Evolutionary conservation across 768 basidiomycete species (phyloP), one percentile per base, ranked within the genome.

Genomic region (Leccinum ochraceum): DNA sequence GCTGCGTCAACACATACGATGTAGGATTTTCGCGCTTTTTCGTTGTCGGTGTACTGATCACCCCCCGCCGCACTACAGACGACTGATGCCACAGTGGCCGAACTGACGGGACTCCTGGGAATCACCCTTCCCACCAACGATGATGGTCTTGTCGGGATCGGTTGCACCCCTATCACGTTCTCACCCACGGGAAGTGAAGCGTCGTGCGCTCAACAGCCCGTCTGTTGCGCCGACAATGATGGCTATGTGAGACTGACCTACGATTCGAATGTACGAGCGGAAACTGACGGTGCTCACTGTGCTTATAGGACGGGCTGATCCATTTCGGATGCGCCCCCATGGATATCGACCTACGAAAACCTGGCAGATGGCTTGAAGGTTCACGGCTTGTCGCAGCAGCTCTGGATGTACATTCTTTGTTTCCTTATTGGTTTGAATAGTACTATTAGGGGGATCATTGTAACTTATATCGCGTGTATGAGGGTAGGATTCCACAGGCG

Each of bases 211-310:
- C 37, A 59, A 22, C 54, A 71, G 37, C 20, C 69, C 0, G 63
- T 70, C 32, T 69, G 69, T 24, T 69, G 68, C 55, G 57, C 36
- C 4, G 53, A 44, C n/a, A 20, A 48, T 2, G 60, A 69, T 6
- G 24, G 13, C 3, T 63, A 50, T 8, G 68, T 69, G 14, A 63
- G 66, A 2, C 32, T 7, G 3, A 0, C 7, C 1, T 22, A 49
- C 17, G 17, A 42, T 24, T 24, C 8, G 4, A 9, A 7, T 1
- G 4, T 26, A 24, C 17, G 16, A 50, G 24, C 16, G 4, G 26
- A 17, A 6, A 1, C 4, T 14, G 14, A 1, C 17, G 11, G 30
- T 5, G 10, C 28, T 56, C 7, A 55, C 5, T 53, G 3, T 30
- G 3, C 53, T 10, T 2, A n/a, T 6, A 64, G 67, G 39, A 32